Evolutionary conservation across 345 rosid species (phyloP).

Genomic region (Geranium brycei): DNA sequence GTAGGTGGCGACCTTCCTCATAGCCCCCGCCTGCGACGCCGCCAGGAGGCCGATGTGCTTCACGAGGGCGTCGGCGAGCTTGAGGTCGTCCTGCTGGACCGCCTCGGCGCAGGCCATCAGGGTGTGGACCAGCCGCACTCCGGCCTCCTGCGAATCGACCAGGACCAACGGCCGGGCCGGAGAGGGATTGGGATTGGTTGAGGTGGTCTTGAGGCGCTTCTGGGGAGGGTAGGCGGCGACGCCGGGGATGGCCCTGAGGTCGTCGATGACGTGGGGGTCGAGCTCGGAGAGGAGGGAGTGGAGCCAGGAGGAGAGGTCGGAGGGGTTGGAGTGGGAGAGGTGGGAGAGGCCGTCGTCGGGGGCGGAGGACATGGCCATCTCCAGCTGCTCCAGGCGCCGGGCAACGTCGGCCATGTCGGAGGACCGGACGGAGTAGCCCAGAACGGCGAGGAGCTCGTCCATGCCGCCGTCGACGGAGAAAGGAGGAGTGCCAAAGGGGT

Average conservation of each 20-base stretch:
- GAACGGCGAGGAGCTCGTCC: constrained; percentile 55
- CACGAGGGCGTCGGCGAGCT: constrained; percentile 50
- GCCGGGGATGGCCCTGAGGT: constrained; percentile 61
- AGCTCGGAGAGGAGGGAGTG: constrained; percentile 43
- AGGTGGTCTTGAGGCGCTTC: constrained; percentile 22
- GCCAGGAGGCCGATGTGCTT: constrained; percentile 53
- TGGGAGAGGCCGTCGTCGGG: constrained; percentile 47
- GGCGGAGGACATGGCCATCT: constrained; percentile 11
- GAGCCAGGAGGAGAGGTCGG: constrained; percentile 54
- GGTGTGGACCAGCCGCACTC: constrained; percentile 61
- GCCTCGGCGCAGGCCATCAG: constrained; percentile 70
- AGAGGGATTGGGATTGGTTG: constrained; percentile 17
- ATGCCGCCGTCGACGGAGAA: constrained; percentile 21
- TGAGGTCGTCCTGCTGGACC: constrained; percentile 38
- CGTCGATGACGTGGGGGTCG: constrained; percentile 14
- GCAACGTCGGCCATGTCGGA: constrained; percentile 24
- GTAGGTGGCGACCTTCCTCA: constrained; percentile 68
- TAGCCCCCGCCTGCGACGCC: constrained; percentile 49
- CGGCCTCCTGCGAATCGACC: constrained; percentile 57
- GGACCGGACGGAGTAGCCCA: constrained; percentile 59
- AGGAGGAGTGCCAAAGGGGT: constrained; percentile 4
- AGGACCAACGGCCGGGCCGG: constrained; percentile 18
- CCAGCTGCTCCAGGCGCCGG: too few species aligned
- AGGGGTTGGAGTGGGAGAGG: constrained; percentile 26
- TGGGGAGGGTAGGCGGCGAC: constrained; percentile 32